Base-by-base conservation (phyloP, 306 rosid species). In the Benincasa hispida region DNA sequence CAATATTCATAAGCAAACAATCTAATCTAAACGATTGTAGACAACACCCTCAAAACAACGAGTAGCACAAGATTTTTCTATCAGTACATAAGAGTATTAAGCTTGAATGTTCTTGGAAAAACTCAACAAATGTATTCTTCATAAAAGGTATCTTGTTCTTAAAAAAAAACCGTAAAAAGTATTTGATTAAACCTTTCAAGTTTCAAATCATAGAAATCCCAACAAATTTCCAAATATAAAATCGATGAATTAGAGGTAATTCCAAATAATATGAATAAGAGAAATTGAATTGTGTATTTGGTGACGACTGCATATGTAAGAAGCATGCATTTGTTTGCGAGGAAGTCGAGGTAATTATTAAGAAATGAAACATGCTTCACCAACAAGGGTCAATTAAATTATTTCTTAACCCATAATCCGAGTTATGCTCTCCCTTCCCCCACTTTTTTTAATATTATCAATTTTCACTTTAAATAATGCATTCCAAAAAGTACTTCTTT, bases 301-400 rank as follows among this genome's bases (percentile, higher is more conserved):
- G 78, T 84, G 80, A 89, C 87, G 53, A 66, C 2, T 65, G 77
- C 85, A 79, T 65, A 60, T n/a, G 72, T 32, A 76, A 74, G 80
- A 67, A 79, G 85, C 90, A 85, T 79, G 92, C 84, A 79, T 85
- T 85, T 78, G 61, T 80, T 42, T 18, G 85, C 47, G 80, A 86
- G 83, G 27, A 81, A 79, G 72, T 75, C 87, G 84, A 91, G 88
- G 77, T 78, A 76, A 80, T 76, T 67, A 75, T 47, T 54, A 75
- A 77, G 18, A 74, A 82, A 74, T 72, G 32, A 80, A 67, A 76
- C 83, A 77, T 85, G 87, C 85, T 80, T 76, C 72, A 60, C 8
- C 9, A 37, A 79, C 60, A 63, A 47, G 54, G 62, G 24, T 62
- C 54, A 39, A 41, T 39, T 78, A 50, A 75, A 80, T 22, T 59